phyloP scores from a whole-genome alignment of 2,329 filamentous ascomycete species.

The Karstenula rhodostoma region DNA sequence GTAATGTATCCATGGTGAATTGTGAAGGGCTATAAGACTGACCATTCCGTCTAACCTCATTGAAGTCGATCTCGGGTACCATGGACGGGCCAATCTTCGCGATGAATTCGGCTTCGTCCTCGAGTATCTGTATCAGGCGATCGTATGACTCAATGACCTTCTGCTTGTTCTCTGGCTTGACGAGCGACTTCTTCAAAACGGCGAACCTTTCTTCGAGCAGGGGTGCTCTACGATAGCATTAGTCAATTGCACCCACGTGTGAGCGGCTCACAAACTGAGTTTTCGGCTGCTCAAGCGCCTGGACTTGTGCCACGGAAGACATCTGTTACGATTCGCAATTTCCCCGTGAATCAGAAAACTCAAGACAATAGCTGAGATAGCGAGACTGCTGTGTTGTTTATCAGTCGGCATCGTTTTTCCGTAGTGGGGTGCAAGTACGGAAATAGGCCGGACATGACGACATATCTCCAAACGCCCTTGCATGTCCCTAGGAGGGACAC shows the following conservation, averaged over 20 bases:
- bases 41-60: slow-evolving; percentile 15
- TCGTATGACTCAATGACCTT: slow-evolving; percentile 19
- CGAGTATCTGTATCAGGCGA: slow-evolving; percentile 11
- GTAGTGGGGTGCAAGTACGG: not conserved
- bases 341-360: not conserved
- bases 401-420: not conserved
- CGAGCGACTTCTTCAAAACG: slow-evolving; percentile 12
- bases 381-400: not conserved
- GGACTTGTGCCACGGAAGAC: slow-evolving; percentile 11
- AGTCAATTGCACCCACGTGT: not conserved
- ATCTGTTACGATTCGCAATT: not conserved
- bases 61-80: slow-evolving; percentile 17
- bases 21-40: not conserved
- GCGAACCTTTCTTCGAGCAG: slow-evolving; percentile 17
- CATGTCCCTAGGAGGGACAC: too few species aligned
- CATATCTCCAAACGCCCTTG: not conserved
- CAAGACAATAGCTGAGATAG: not conserved
- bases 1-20: not conserved
- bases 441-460: not conserved
- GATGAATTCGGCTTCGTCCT: slow-evolving; percentile 16
- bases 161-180: slow-evolving; percentile 18
- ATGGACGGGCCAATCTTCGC: slow-evolving; percentile 16
- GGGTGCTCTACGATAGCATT: slow-evolving; percentile 2
- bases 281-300: slow-evolving; percentile 10
- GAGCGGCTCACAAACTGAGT: not conserved